Evolutionary conservation across 2,329 filamentous ascomycete species (phyloP), one percentile per base, ranked within the genome.

Genomic region (Penicillium sp.): DNA sequence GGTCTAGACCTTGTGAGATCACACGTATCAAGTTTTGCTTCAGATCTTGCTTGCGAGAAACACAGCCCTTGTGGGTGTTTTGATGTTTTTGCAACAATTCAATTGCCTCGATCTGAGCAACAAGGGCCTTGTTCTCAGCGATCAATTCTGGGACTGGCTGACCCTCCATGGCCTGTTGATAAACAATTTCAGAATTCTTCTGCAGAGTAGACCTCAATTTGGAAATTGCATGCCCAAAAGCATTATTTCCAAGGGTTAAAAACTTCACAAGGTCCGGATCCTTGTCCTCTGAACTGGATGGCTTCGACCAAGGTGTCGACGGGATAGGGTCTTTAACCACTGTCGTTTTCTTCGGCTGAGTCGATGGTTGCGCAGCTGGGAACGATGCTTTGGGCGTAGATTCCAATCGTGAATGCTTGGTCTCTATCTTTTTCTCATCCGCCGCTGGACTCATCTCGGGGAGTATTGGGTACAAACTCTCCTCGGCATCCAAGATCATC

Each of bases 71-170:
- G 35, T 76, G 70, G 4, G 63, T 54, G 6, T 50, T 45, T 44
- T 66, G 69, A 29, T 74, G 60, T 13, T 56, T 53, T 49, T 72
- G 67, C 35, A 78, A 57, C 16, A 59, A 57, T 43, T 73, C 65
- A 50, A 78, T 69, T 6, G 74, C 71, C 45, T 73, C 67, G 22
- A 78, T 74, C 54, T 69, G 74, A 31, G 62, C 58, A 16, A 69
- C 69, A 22, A 77, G 66, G 14, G 53, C 55, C 50, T 73, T 73
- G 57, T 74, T 74, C 55, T 72, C 66, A 4, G 67, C 54, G 24
- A 74, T 63, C 45, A 77, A 47, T 24, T 74, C 70, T 14, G 70
- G 66, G 2, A 66, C 66, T 2, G 66, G 63, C 50, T 67, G 63
- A 5, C 73, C 74, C 53, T 70, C 68, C 67, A 77, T 71, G 29